These are phyloP conservation scores for Saprolegnia diclina DNA, from an alignment of 352 stramenopile species.

Conservation along the genomic window DNA sequence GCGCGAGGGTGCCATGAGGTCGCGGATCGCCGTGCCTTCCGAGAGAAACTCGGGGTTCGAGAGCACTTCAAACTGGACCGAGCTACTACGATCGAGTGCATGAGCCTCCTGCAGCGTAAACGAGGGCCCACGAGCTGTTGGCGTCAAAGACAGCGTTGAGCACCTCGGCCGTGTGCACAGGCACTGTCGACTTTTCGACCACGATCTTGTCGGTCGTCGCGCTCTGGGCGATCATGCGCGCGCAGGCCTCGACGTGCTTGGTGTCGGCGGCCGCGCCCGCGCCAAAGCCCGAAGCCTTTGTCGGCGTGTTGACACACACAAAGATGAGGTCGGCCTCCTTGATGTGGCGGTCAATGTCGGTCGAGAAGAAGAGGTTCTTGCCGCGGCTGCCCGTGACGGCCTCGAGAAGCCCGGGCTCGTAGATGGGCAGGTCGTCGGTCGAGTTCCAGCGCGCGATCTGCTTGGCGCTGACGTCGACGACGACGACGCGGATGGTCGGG, in stretches of 20 bases:
- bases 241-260: conserved; percentile 98
- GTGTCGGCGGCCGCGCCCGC: conserved; percentile 97
- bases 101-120: conserved; percentile 17
- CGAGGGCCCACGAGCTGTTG: conserved; percentile 81
- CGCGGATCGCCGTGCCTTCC: conserved; percentile 97
- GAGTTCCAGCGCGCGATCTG: conserved; percentile 99
- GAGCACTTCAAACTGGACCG: conserved; percentile 94
- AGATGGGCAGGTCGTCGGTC: conserved; percentile 94
- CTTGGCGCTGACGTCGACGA: conserved; percentile 93
- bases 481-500: conserved; percentile 96
- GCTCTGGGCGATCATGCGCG: conserved; percentile 96
- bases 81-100: conserved; percentile 9
- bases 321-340: conserved; percentile 98
- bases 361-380: conserved; percentile 99
- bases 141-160: conserved; percentile 93
- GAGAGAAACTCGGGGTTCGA: conserved; percentile 99
- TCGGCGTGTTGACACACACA: conserved; percentile 99
- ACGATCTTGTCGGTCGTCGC: conserved; percentile 96
- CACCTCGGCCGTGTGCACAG: conserved; percentile 96
- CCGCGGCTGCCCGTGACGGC: conserved; percentile 90
- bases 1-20: conserved; percentile 93
- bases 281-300: conserved; percentile 96
- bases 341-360: conserved; percentile 96
- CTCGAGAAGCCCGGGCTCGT: conserved; percentile 97
- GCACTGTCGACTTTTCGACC: conserved; percentile 99